Conservation (phyloP, 2,329 filamentous ascomycete species). For the Trichoderma sp. region DNA sequence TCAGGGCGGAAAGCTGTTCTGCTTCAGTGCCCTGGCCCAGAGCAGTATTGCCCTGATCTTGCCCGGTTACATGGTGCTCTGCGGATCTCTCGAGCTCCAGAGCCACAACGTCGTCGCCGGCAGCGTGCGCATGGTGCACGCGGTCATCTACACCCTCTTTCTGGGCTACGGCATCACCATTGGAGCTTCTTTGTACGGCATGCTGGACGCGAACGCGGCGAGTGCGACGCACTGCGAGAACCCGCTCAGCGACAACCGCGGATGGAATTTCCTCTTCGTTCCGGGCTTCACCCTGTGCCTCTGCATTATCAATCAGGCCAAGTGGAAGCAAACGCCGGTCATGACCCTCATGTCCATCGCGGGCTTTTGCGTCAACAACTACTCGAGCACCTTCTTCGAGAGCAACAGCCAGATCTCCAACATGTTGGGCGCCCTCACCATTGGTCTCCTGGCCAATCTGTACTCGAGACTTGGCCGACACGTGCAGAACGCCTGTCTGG, state of each 20-base stretch:
- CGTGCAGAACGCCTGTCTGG: slow-evolving; percentile 57
- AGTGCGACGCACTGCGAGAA: slow-evolving; percentile 47
- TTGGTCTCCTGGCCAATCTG: slow-evolving; percentile 77
- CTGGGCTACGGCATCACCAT: slow-evolving; percentile 75
- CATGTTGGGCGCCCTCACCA: slow-evolving; percentile 73
- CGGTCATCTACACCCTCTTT: slow-evolving; percentile 74
- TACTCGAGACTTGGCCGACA: slow-evolving; percentile 70
- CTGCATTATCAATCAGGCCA: slow-evolving; percentile 78
- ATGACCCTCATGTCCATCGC: slow-evolving; percentile 75
- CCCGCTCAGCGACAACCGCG: slow-evolving; percentile 50
- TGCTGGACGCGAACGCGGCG: slow-evolving; percentile 59
- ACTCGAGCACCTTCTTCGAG: slow-evolving; percentile 66
- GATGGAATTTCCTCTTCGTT: slow-evolving; percentile 70
- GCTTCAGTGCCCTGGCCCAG: slow-evolving; percentile 71
- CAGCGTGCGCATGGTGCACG: slow-evolving; percentile 74
- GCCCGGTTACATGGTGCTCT: slow-evolving; percentile 58
- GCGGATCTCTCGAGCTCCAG: slow-evolving; percentile 65
- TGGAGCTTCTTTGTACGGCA: slow-evolving; percentile 66
- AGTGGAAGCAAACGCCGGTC: slow-evolving; percentile 74
- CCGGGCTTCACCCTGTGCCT: slow-evolving; percentile 73
- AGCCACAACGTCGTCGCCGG: slow-evolving; percentile 71
- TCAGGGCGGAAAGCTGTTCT: slow-evolving; percentile 59
- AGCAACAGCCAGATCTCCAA: slow-evolving; percentile 75
- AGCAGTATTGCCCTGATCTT: slow-evolving; percentile 76
- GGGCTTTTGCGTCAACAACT: slow-evolving; percentile 77